Evolutionary conservation across 129 eudicot genomes (phyloP), one percentile per base, ranked within the genome.

Genomic region (Glebionis coronaria): DNA sequence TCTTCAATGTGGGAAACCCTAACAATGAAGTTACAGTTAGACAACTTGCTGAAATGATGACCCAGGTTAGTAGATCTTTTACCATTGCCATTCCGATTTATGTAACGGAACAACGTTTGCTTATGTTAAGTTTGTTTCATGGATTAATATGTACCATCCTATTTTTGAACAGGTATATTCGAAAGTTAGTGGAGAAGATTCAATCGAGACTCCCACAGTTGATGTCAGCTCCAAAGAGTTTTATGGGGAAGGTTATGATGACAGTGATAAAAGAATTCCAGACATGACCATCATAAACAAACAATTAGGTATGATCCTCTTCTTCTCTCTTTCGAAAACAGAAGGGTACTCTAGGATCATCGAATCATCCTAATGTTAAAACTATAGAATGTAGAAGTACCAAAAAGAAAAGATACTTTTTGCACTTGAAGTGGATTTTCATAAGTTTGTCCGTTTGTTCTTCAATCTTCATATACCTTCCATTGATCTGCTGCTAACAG

Each of bases 1-100:
- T 92, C 71, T 88, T 92, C 67, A 92, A 92, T 67, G 96, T 92
- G 50, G 98, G 98, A 19, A 92, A 92, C 77, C 98, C 96, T 42
- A 83, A 92, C 79, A 92, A 92, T 77, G 98, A 92, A 86, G 98
- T 92, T 65, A 92, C 96, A n/a, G 98, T 92, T 35, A 84, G 98
- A 69, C 98, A 92, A 81, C 98, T 92, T 69, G 98, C 95, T 71
- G 95, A 92, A 77, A 92, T 92, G 98, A 92, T 92, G 98, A 88
- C 96, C 25, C 60, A 92, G 95, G 98, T 88, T 3, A 69, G 45
- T 55, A 13, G 31, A 47, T 61, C 9, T 46, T 19, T 66, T 59
- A 42, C 10, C 16, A 5, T 45, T 31, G 4, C 20, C 54, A 20
- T 1, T 13, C 11, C 9, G 4, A 14, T 67, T 58, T 45, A 57